These are phyloP conservation scores for Inosperma sp. DNA, from an alignment of 768 basidiomycete species.

Conservation along the genomic window DNA sequence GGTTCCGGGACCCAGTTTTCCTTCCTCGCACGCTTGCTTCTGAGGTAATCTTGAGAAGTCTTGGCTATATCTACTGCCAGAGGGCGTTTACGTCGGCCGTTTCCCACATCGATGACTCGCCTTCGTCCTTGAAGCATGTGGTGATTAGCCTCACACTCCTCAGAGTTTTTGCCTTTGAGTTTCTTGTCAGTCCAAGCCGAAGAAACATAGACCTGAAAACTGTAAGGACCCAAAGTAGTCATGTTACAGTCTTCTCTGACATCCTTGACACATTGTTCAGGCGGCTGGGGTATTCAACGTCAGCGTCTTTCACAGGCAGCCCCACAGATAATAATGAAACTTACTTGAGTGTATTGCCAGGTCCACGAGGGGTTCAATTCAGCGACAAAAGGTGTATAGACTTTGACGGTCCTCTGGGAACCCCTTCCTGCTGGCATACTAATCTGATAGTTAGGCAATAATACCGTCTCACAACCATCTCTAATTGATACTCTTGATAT, in stretches of 20 bases:
- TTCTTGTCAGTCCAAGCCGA: neutral
- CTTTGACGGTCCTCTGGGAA: neutral
- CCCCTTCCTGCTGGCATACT: neutral
- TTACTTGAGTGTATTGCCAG: neutral
- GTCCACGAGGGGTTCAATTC: neutral
- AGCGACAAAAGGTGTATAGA: neutral
- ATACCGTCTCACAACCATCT: neutral
- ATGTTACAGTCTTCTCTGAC: neutral
- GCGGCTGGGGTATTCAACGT: neutral
- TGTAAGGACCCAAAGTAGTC: slow-evolving; percentile 6
- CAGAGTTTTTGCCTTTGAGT: neutral
- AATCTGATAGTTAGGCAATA: neutral
- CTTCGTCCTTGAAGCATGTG: neutral
- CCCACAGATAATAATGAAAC: neutral
- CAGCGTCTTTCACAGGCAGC: neutral
- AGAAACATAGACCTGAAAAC: slow-evolving; percentile 1
- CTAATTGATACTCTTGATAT: neutral
- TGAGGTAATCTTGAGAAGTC: neutral
- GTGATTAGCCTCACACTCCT: neutral
- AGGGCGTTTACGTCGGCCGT: neutral
- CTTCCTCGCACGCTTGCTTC: neutral
- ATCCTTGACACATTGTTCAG: neutral
- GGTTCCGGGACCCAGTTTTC: neutral
- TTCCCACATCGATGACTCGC: neutral
- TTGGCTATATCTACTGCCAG: neutral